Evolutionary conservation across 2,329 filamentous ascomycete genomes (phyloP).

Genomic region (Neophaeococcomyces aloes): DNA sequence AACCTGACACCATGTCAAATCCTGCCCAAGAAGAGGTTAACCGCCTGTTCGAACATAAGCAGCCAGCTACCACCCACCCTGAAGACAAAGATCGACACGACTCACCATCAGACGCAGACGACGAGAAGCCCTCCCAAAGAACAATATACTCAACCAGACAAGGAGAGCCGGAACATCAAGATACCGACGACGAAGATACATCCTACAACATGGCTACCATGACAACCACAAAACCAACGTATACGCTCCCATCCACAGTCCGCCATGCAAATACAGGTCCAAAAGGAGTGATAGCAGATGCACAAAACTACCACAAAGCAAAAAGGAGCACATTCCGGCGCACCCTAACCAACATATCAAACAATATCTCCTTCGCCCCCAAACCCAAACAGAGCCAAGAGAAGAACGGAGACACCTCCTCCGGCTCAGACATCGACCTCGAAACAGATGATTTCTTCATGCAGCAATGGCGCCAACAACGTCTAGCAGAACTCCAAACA

Average conservation of each 20-base stretch:
- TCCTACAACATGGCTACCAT: constrained; percentile 25
- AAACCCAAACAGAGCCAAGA: not conserved
- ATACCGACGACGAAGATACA: constrained; percentile 26
- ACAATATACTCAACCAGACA: constrained; percentile 22
- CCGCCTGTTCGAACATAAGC: constrained; percentile 30
- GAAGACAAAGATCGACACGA: constrained; percentile 29
- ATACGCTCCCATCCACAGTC: constrained; percentile 35
- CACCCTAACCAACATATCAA: constrained; percentile 24
- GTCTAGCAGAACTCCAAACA: constrained; percentile 65
- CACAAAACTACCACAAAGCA: constrained; percentile 39
- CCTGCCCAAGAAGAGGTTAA: constrained; percentile 39
- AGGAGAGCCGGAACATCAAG: constrained; percentile 22
- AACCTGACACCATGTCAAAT: constrained; percentile 29
- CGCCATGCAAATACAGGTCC: constrained; percentile 42
- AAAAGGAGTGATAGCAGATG: constrained; percentile 43
- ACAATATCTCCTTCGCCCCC: constrained; percentile 15
- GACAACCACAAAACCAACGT: constrained; percentile 28
- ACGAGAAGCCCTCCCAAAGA: constrained; percentile 11
- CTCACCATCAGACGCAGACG: constrained; percentile 14
- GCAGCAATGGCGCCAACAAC: constrained; percentile 69
- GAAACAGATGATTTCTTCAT: constrained; percentile 45
- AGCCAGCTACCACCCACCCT: constrained; percentile 30
- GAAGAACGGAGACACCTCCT: constrained; percentile 21
- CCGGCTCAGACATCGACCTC: constrained; percentile 23
- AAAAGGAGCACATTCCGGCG: constrained; percentile 38